Base-by-base conservation (phyloP, 1,284 basidiomycete genomes). In the Ganoderma resinaceum region DNA sequence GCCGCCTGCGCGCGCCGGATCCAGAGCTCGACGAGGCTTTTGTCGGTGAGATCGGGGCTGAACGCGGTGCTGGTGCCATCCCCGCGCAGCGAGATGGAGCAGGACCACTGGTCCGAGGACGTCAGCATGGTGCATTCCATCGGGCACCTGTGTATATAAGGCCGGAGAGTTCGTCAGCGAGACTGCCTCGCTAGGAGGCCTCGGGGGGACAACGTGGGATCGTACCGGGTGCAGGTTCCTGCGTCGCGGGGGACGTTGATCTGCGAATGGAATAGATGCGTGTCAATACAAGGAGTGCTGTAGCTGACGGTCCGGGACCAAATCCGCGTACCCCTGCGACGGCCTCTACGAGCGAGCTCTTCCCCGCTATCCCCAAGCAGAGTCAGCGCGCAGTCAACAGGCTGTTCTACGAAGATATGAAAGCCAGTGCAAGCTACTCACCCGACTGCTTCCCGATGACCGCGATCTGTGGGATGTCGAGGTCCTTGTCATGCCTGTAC, bases 191-290 rank as follows among this genome's bases (percentile, higher is more conserved):
- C 9, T n/a, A n/a, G n/a, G n/a, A n/a, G n/a, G n/a, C n/a, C n/a
- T n/a, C n/a, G 52, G 23, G 59, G 52, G 53, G 12, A 52, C 23
- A 26, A 40, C 66, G 29, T 4, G 33, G 31, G 61, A 11, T 6
- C 43, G 68, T 55, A 86, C 88, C 87, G 79, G 0, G 88, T 90
- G 66, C 88, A 90, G 0, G 87, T 89, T 20, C 86, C 86, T 49
- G 82, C 85, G 49, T 89, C 87, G 20, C 88, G 79, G 20, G 88
- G 88, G 29, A 89, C 87, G 52, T 78, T 85, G 49, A 89, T 86
- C 89, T 90, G 60, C 18, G 1, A 14, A 18, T 8, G n/a, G 43
- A 43, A 42, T 23, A 6, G 20, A n/a, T 29, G 38, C 5, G 38
- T 12, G 26, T 35, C 12, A 49, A 35, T 20, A 20, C 12, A 33